Base-by-base conservation (phyloP, 2,329 filamentous ascomycete genomes). In the Alternaria rosae region DNA sequence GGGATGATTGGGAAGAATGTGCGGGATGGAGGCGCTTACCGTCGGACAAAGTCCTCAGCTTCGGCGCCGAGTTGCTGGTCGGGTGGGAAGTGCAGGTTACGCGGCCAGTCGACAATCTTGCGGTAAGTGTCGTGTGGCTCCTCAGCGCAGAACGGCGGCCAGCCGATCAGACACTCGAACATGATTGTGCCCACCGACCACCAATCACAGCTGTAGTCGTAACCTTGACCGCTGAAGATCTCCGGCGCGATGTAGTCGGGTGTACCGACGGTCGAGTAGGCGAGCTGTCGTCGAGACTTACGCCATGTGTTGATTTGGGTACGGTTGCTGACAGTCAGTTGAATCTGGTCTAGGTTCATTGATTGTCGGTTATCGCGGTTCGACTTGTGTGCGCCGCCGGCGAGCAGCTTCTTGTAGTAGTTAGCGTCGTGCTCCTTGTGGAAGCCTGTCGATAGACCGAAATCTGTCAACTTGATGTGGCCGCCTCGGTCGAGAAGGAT, bases 181-280 rank as follows among this genome's bases (percentile, higher is more conserved):
- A 99, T 98, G 82, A 99, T 99, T 45, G 95, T 97, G 55, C 95
- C 95, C 52, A 99, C 87, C 21, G 92, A 97, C 95, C 95, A 99
- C 95, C 95, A 99, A 84, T 99, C 95, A 79, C 95, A 99, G 78
- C 96, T 91, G 75, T 94, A 97, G 61, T 93, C 92, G 83, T 99
- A 99, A 51, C 95, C 95, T 75, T 97, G 92, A 17, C 94, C 94
- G 48, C 92, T 96, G 81, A 99, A 98, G 73, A 99, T 98, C 79
- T 99, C 95, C 3, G 95, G 95, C 1, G 95, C 95, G 77, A 99
- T 99, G 79, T 99, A 99, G 80, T 99, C 95, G 10, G 95, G 95
- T 1, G 95, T 99, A 67, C 95, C 95, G 67, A 99, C 95, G 4
- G 95, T 98, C 1, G 95, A 98, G 82, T 99, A 99, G 13, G 95